Percentiles rank a stretch among this genome's conserved stretches.
Conservation (phyloP, 169 alveolate genomes). For the Plasmodium malariae region DNA sequence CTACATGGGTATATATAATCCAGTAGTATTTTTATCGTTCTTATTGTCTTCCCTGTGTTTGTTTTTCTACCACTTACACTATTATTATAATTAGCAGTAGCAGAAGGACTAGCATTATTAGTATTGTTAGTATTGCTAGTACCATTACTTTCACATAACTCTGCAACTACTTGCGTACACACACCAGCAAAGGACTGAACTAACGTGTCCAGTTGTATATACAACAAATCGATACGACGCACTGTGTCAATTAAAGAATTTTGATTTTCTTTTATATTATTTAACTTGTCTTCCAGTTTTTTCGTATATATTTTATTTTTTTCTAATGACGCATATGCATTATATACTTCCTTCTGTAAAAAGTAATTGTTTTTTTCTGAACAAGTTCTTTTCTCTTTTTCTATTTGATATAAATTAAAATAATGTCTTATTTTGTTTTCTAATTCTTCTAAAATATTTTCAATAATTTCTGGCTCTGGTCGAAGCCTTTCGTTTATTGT, state of each 20-base stretch:
- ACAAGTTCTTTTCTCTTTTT: conserved; percentile 85
- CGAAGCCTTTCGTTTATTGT: conserved; percentile 78
- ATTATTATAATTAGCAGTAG: too few relatives aligned
- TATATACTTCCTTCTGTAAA: conserved; percentile 84
- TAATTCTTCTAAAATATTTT: conserved; percentile 87
- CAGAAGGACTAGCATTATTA: background rate
- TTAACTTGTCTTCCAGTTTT: conserved; percentile 81
- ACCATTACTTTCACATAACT: conserved; percentile 5
- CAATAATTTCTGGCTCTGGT: conserved; percentile 88
- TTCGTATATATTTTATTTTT: conserved; percentile 75
- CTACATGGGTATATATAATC: conserved; percentile 91
- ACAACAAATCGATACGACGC: conserved; percentile 87
- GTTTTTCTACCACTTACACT: too few relatives aligned
- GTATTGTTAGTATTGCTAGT: conserved; percentile 33
- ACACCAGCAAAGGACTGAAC: conserved; percentile 92
- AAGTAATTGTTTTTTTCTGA: conserved; percentile 85
- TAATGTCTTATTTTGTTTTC: conserved; percentile 87
- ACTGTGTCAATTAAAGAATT: conserved; percentile 87
- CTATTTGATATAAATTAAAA: conserved; percentile 85
- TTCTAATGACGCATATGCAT: conserved; percentile 80
- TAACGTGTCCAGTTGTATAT: conserved; percentile 89
- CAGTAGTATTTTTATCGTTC: conserved; percentile 82
- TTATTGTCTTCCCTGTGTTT: conserved; percentile 71
- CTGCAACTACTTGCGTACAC: conserved; percentile 88
- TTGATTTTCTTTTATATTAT: conserved; percentile 87